A percentile compares a stretch with the other conserved stretches of the same genome.
Conservation (phyloP, 768 basidiomycete species). For the Lyophyllum shimeji region DNA sequence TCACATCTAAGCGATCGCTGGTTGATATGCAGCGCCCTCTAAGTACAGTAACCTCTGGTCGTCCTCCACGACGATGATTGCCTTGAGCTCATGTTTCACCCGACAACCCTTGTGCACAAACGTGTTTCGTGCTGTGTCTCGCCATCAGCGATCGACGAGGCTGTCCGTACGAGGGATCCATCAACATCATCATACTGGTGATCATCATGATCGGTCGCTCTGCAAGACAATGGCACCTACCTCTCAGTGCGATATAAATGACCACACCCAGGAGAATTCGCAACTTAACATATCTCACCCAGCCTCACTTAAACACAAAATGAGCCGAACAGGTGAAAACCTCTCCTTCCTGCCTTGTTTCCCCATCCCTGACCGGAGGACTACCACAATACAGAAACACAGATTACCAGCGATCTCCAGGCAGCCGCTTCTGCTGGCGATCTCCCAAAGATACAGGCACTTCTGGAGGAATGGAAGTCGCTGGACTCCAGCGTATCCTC, state of each 20-base stretch:
- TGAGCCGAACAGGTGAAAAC: not conserved
- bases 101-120: no score
- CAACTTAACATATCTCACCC: not conserved
- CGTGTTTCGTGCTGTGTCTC: no score
- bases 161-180: not conserved
- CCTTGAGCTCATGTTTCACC: no score
- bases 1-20: no score
- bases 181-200: not conserved
- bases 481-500: not conserved
- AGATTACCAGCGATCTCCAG: not conserved
- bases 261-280: not conserved
- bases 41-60: no score
- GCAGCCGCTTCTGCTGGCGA: not conserved
- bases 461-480: constrained; percentile 7
- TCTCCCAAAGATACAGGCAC: not conserved
- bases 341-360: not conserved
- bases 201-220: not conserved
- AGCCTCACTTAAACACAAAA: not conserved
- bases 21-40: no score
- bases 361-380: not conserved
- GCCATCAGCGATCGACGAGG: not conserved
- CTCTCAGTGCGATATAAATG: not conserved
- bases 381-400: not conserved
- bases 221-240: not conserved
- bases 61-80: no score